Percentiles rank a stretch among this genome's conserved stretches.
phyloP scores from a whole-genome alignment of 768 basidiomycete genomes.

The Kwoniella shandongensis region DNA sequence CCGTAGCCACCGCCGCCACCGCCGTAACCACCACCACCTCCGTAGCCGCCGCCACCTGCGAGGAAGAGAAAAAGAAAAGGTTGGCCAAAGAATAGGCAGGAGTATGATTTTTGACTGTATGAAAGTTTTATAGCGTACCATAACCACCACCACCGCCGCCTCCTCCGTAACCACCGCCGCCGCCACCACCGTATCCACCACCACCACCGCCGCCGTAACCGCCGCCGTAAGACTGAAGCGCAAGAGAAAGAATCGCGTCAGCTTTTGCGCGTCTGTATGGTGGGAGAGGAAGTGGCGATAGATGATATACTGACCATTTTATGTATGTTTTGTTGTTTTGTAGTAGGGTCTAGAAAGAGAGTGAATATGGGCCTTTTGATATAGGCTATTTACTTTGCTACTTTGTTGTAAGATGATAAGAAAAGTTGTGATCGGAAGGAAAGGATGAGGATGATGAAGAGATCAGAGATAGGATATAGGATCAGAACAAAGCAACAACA shows the following conservation, averaged over 20 bases:
- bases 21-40: slow-evolving; percentile 54
- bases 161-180: slow-evolving; percentile 40
- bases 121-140: slow-evolving; percentile 7
- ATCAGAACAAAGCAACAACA: slow-evolving; percentile 3
- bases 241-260: slow-evolving; percentile 7
- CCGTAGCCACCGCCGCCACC: slow-evolving; percentile 55
- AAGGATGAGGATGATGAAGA: not conserved
- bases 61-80: slow-evolving; percentile 11
- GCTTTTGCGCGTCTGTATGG: not conserved
- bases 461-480: not conserved
- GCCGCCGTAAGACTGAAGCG: slow-evolving; percentile 28
- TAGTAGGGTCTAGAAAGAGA: not conserved
- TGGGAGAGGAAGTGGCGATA: slow-evolving; percentile 14
- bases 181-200: slow-evolving; percentile 32
- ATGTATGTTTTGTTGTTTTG: not conserved
- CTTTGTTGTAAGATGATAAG: not conserved
- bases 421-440: not conserved
- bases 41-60: slow-evolving; percentile 53
- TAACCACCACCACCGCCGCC: slow-evolving; percentile 55
- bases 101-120: not conserved
- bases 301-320: slow-evolving; percentile 10
- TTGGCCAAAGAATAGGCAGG: not conserved
- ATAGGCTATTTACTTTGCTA: not conserved
- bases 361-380: slow-evolving; percentile 4
- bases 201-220: slow-evolving; percentile 25